Conservation (phyloP, 2,329 filamentous ascomycete species). For the Anthostomella pinea region DNA sequence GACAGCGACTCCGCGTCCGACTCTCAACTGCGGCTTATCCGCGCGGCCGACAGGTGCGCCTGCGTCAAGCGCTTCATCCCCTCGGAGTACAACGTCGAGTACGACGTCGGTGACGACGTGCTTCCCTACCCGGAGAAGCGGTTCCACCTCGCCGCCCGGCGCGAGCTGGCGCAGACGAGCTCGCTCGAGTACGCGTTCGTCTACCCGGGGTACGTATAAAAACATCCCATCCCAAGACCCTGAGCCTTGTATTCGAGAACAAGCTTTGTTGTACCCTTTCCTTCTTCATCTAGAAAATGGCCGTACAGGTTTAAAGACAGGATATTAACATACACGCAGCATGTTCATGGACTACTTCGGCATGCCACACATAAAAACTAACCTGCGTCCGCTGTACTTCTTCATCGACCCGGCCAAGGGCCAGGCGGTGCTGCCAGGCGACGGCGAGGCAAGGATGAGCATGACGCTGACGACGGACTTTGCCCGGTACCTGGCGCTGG, state of each 20-base stretch:
- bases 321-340: too few relatives aligned
- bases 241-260: too few relatives aligned
- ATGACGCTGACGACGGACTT: constrained; percentile 32
- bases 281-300: too few relatives aligned
- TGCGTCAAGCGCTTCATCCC: constrained; percentile 35
- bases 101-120: constrained; percentile 31
- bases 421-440: constrained; percentile 28
- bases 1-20: constrained; percentile 29
- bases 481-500: constrained; percentile 29
- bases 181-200: constrained; percentile 33
- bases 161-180: constrained; percentile 29
- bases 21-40: constrained; percentile 33
- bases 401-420: constrained; percentile 29
- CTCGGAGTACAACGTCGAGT: constrained; percentile 38
- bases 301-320: too few relatives aligned
- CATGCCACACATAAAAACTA: constrained; percentile 24
- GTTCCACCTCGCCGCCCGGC: constrained; percentile 27
- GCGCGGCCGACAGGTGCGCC: constrained; percentile 29
- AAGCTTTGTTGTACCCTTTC: too few relatives aligned
- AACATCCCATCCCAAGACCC: too few relatives aligned
- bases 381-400: constrained; percentile 28
- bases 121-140: constrained; percentile 34
- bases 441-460: constrained; percentile 31
- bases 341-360: constrained; percentile 39
- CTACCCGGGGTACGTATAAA: too few relatives aligned